Evolutionary conservation across 164 flowering plant species (phyloP).

Genomic region (Dillenia turbinata): DNA sequence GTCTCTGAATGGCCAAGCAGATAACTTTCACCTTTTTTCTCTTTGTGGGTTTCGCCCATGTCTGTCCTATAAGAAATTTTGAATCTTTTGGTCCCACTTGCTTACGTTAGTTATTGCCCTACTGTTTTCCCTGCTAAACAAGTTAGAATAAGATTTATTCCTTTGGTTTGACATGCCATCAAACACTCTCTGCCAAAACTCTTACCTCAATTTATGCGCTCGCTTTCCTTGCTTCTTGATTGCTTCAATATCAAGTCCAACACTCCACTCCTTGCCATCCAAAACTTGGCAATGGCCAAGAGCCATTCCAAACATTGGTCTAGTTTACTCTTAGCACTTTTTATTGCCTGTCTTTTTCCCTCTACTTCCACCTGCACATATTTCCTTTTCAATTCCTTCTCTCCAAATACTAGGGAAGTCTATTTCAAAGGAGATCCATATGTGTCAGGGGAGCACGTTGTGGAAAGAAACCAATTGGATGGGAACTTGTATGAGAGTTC

Average conservation of each 20-base stretch:
- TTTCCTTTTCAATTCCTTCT: constrained; percentile 16
- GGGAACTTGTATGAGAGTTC: constrained; percentile 1
- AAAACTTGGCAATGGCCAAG: constrained; percentile 6
- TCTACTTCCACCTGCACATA: constrained; percentile 9
- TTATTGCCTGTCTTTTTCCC: background rate
- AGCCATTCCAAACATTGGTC: background rate
- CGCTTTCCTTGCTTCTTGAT: background rate
- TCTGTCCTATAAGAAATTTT: too few relatives aligned
- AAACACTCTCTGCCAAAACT: constrained; percentile 12
- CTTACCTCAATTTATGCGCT: constrained; percentile 13
- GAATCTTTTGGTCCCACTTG: too few relatives aligned
- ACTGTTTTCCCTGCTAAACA: too few relatives aligned
- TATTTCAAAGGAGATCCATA: constrained; percentile 10
- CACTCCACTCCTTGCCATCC: background rate
- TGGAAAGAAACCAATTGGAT: constrained; percentile 17
- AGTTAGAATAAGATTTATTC: too few relatives aligned
- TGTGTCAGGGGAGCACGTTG: constrained; percentile 7
- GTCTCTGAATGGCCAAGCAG: too few relatives aligned
- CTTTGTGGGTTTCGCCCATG: too few relatives aligned
- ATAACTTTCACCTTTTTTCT: too few relatives aligned
- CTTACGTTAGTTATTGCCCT: too few relatives aligned
- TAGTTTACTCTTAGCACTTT: background rate
- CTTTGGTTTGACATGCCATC: background rate
- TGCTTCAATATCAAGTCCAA: constrained; percentile 1
- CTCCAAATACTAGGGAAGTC: constrained; percentile 10